Conservation (phyloP, 768 basidiomycete species). For the Auricularia sp. region DNA sequence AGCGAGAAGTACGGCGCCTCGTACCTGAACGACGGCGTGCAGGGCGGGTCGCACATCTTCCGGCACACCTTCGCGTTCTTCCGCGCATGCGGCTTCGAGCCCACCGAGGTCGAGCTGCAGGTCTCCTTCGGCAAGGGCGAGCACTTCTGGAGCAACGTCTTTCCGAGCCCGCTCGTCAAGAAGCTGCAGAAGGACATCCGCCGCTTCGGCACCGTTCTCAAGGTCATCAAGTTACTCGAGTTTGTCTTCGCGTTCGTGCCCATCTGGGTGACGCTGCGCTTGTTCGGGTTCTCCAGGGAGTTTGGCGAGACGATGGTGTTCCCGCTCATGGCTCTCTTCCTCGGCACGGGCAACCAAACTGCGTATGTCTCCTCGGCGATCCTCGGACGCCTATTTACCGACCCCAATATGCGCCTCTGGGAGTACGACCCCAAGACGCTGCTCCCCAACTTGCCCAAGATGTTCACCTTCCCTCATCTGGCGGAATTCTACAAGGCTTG, state of each 20-base stretch:
- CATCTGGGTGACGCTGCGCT: not conserved
- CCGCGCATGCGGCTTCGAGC: constrained; percentile 23
- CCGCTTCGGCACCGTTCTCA: constrained; percentile 26
- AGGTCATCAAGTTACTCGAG: not conserved
- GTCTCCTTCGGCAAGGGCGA: constrained; percentile 26
- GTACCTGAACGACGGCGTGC: constrained; percentile 28
- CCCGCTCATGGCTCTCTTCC: constrained; percentile 24
- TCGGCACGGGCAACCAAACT: constrained; percentile 27
- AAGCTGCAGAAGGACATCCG: constrained; percentile 24
- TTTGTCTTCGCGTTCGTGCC: not conserved
- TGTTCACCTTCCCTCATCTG: constrained; percentile 27
- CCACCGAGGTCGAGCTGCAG: constrained; percentile 26
- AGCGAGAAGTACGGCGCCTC: constrained; percentile 20
- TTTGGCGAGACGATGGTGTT: constrained; percentile 29
- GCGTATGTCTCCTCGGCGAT: constrained; percentile 26
- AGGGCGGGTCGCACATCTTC: constrained; percentile 21
- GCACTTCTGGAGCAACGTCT: constrained; percentile 31
- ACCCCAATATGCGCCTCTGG: constrained; percentile 26
- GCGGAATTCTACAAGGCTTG: constrained; percentile 23
- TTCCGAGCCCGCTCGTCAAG: constrained; percentile 24
- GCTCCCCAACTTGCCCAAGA: constrained; percentile 24
- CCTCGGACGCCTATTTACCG: constrained; percentile 25
- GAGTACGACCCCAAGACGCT: constrained; percentile 23
- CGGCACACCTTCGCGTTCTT: constrained; percentile 26
- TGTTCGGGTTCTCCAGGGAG: not conserved